These are phyloP conservation scores for Calonectria multiphialidica DNA, from an alignment of 2,329 filamentous ascomycete species.

Conservation along the genomic window DNA sequence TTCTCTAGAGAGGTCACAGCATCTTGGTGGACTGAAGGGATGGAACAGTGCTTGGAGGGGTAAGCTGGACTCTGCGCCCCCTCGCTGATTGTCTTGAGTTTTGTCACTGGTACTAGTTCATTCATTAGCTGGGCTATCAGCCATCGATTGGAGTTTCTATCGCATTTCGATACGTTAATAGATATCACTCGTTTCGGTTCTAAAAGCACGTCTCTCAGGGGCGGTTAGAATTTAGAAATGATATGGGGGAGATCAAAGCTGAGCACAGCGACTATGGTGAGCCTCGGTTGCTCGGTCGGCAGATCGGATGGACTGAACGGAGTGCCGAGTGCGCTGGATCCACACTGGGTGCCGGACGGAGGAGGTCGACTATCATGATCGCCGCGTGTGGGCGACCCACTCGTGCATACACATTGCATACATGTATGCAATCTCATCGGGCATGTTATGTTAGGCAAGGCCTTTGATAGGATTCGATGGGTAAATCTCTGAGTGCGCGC, in stretches of 20 bases:
- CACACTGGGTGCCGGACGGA: not conserved
- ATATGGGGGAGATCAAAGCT: not conserved
- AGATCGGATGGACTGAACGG: slow-evolving; percentile 30
- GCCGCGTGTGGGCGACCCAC: not conserved
- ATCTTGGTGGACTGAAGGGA: slow-evolving; percentile 9
- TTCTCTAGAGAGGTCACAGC: not conserved
- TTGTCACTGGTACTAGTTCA: not conserved
- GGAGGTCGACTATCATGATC: not conserved
- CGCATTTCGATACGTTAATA: slow-evolving; percentile 16
- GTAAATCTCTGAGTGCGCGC: not conserved
- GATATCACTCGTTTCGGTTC: not conserved
- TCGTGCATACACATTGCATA: not conserved
- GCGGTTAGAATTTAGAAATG: not conserved
- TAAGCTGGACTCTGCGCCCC: not conserved
- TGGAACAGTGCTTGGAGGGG: slow-evolving; percentile 7
- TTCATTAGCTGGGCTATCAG: slow-evolving; percentile 23
- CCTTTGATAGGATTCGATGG: no score
- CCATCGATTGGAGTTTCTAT: slow-evolving; percentile 2
- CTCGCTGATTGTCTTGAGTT: not conserved
- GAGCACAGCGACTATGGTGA: not conserved
- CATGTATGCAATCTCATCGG: not conserved
- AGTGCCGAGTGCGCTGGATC: slow-evolving; percentile 2
- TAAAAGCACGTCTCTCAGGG: no score
- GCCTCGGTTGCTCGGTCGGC: slow-evolving; percentile 46
- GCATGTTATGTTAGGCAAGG: not conserved